These are phyloP conservation scores for Meredithiella fracta DNA, from an alignment of 2,329 filamentous ascomycete genomes.

Conservation along the genomic window DNA sequence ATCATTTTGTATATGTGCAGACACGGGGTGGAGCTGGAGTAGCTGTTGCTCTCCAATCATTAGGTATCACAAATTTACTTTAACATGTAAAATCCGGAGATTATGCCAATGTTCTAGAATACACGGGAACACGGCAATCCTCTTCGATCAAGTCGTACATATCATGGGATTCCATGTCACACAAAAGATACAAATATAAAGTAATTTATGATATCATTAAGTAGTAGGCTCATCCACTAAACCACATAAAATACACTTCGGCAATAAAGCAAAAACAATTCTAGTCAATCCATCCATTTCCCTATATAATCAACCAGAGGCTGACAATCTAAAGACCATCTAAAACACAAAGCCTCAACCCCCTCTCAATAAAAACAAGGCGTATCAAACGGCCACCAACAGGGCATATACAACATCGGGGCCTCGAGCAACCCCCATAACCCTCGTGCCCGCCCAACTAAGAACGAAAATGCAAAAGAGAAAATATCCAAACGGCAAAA, in stretches of 20 bases:
- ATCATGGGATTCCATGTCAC: no score
- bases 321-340: neutral
- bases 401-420: no score
- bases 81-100: no score
- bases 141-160: no score
- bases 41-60: no score
- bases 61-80: no score
- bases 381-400: neutral
- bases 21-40: no score
- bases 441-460: no score
- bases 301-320: neutral
- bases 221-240: neutral
- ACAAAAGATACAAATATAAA: no score
- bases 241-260: neutral
- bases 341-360: neutral
- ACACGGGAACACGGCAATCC: no score
- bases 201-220: neutral
- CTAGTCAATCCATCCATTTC: neutral
- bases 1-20: no score
- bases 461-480: neutral
- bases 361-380: neutral
- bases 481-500: constrained; percentile 1
- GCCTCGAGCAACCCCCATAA: neutral
- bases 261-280: neutral
- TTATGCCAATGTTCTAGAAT: no score